phyloP scores from a whole-genome alignment of 345 rosid species.

The Aethionema arabicum region DNA sequence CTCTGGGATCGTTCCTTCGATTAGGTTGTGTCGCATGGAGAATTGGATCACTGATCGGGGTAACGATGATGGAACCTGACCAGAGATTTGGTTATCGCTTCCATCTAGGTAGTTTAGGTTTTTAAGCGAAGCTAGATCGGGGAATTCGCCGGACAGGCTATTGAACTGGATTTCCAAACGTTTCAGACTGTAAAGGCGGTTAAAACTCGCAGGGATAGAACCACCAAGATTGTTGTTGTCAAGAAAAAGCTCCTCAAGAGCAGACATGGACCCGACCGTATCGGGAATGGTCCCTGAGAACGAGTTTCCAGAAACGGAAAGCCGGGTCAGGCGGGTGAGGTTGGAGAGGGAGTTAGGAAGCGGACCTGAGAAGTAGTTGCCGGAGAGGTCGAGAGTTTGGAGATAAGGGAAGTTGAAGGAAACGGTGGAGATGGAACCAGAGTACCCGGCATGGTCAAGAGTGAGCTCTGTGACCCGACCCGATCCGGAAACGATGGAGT shows the following conservation, averaged over 20 bases:
- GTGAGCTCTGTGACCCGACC: slow-evolving; percentile 70
- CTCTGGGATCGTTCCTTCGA: slow-evolving; percentile 54
- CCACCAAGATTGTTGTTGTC: slow-evolving; percentile 68
- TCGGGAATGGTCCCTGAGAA: slow-evolving; percentile 64
- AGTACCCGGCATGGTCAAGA: slow-evolving; percentile 82
- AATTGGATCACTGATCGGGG: slow-evolving; percentile 64
- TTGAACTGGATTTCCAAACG: slow-evolving; percentile 77
- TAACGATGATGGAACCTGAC: slow-evolving; percentile 49
- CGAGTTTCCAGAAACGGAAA: slow-evolving; percentile 59
- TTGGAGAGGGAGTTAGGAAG: slow-evolving; percentile 56
- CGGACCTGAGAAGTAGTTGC: slow-evolving; percentile 59
- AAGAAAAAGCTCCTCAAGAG: slow-evolving; percentile 61
- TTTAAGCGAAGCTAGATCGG: slow-evolving; percentile 54
- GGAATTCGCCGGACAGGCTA: slow-evolving; percentile 58
- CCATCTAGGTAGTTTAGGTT: slow-evolving; percentile 62
- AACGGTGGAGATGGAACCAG: slow-evolving; percentile 50
- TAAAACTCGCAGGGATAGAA: slow-evolving; percentile 51
- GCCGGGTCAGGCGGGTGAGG: slow-evolving; percentile 56
- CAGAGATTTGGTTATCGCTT: slow-evolving; percentile 66
- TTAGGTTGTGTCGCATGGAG: slow-evolving; percentile 65
- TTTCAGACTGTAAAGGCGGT: slow-evolving; percentile 45
- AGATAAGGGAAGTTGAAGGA: slow-evolving; percentile 64
- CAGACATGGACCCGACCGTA: slow-evolving; percentile 54
- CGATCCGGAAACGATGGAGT: slow-evolving; percentile 40
- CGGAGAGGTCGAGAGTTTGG: slow-evolving; percentile 61